These are phyloP conservation scores for Fusarium pseudoanthophilum DNA, from an alignment of 2,329 filamentous ascomycete species.

Conservation along the genomic window DNA sequence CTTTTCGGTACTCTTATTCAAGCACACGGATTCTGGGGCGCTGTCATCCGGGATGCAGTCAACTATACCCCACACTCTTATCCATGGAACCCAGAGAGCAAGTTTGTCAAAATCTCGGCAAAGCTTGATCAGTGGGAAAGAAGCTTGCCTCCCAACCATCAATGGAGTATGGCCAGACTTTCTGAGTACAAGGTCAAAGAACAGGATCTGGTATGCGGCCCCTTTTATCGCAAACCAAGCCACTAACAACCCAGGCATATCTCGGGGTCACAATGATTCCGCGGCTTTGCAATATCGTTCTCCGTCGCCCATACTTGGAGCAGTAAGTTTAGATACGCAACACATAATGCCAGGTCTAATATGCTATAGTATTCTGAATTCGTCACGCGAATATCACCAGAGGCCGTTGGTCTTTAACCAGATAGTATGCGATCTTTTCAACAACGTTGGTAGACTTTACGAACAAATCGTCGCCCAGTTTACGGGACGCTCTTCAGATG, in stretches of 20 bases:
- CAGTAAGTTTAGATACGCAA: slow-evolving; percentile 53
- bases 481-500: slow-evolving; percentile 56
- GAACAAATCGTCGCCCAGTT: slow-evolving; percentile 64
- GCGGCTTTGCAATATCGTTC: slow-evolving; percentile 66
- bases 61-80: slow-evolving; percentile 55
- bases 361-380: slow-evolving; percentile 55
- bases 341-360: background rate
- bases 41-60: slow-evolving; percentile 60
- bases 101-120: slow-evolving; percentile 57
- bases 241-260: slow-evolving; percentile 57
- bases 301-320: slow-evolving; percentile 64
- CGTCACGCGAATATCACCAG: slow-evolving; percentile 52
- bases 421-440: slow-evolving; percentile 60
- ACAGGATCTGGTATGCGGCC: slow-evolving; percentile 58
- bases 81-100: slow-evolving; percentile 60
- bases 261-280: slow-evolving; percentile 66
- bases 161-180: slow-evolving; percentile 57
- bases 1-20: slow-evolving; percentile 67
- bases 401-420: slow-evolving; percentile 54
- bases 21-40: slow-evolving; percentile 65
- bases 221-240: background rate
- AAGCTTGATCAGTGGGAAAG: slow-evolving; percentile 61
- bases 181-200: slow-evolving; percentile 59
- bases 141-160: slow-evolving; percentile 58
- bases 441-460: slow-evolving; percentile 59